Evolutionary conservation across 2,329 filamentous ascomycete species (phyloP), one percentile per base, ranked within the genome.

Genomic region (Lachnellula cervina): DNA sequence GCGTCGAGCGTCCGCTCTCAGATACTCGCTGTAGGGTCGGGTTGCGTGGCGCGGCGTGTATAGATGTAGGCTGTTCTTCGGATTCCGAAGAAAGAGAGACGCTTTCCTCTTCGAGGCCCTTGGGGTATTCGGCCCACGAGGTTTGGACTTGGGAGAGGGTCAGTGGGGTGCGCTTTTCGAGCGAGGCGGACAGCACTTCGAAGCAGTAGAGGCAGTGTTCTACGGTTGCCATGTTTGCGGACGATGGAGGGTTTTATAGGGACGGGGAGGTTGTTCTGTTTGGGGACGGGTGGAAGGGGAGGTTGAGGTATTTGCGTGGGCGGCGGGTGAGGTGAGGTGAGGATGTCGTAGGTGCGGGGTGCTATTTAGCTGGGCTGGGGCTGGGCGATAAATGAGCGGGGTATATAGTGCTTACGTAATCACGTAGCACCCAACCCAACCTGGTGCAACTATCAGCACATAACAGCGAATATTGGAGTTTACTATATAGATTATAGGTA

Each of bases 191-290:
- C 38, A 99, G 84, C 42, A 80, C 80, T 74, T 99, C 94, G 78
- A 99, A 97, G 77, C 92, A 97, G 73, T 87, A 92, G 68, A 93
- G 84, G 73, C 92, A 97, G 74, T 97, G 93, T 57, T 86, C 87
- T 66, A 82, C 74, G 55, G 88, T 87, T 49, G 94, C 93, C 93
- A 97, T 97, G 63, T 40, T 64, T 54, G 48, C 46, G 47, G 37
- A 42, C 44, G 37, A 28, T 52, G 37, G 21, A 8, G 25, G 25
- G 4, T 46, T 28, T 16, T 46, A 32, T 32, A 8, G 23, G 16
- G n/a, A 46, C 21, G 35, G 25, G 13, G 19, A 49, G 32, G 49
- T 19, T 51, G 13, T 9, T 49, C 28, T 28, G 19, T 14, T 8
- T 6, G 40, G 19, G 11, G 17, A 9, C 38, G 21, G 34, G 40